Evolutionary conservation across 768 basidiomycete genomes (phyloP).

Genomic region (Suillus hirtellus): DNA sequence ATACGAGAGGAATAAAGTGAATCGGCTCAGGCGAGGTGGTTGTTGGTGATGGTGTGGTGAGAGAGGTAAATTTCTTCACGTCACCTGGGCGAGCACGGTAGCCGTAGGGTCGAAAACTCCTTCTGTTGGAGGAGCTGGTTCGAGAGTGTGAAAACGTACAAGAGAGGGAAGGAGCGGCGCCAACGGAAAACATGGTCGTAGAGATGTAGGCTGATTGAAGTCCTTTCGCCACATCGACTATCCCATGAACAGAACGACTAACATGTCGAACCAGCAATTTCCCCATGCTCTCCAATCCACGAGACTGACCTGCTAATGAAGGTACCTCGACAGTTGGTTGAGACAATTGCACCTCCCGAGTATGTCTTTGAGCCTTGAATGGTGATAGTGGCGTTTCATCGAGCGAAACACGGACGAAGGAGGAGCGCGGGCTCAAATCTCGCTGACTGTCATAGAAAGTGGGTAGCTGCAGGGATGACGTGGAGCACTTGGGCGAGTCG

Average conservation of each 20-base stretch:
- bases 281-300: conserved; percentile 14
- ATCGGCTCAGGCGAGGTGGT: conserved; percentile 24
- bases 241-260: conserved; percentile 38
- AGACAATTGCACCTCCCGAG: not conserved
- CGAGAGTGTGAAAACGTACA: conserved; percentile 21
- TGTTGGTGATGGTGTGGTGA: conserved; percentile 15
- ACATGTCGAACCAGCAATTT: conserved; percentile 28
- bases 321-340: not conserved
- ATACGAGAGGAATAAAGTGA: conserved; percentile 43
- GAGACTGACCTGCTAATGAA: not conserved
- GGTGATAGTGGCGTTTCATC: conserved; percentile 39
- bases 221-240: conserved; percentile 54
- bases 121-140: conserved; percentile 15
- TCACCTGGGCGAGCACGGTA: conserved; percentile 45
- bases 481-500: conserved; percentile 29
- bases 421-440: conserved; percentile 38
- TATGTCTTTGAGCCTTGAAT: conserved; percentile 3
- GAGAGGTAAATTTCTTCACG: conserved; percentile 42
- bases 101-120: conserved; percentile 35
- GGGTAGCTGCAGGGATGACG: conserved; percentile 30
- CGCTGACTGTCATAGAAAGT: conserved; percentile 28
- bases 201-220: conserved; percentile 60
- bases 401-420: conserved; percentile 35
- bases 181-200: conserved; percentile 51
- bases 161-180: conserved; percentile 22